Evolutionary conservation across 352 stramenopile species (phyloP).

Genomic region (Thalassiosira mediterranea): DNA sequence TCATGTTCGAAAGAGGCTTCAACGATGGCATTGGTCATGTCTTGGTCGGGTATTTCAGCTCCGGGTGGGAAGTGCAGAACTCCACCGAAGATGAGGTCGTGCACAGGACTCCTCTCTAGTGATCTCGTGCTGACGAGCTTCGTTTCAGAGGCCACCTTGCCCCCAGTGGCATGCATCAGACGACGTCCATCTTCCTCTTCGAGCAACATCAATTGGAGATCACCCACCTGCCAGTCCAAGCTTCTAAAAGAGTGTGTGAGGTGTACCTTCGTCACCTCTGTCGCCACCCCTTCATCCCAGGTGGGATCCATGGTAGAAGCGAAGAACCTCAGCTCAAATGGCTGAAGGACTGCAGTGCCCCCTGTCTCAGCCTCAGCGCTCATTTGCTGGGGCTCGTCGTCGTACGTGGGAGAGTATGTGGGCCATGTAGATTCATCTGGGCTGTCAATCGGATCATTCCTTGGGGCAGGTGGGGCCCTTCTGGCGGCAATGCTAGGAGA

Average conservation of each 20-base stretch:
- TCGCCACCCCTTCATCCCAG: slow-evolving; percentile 16
- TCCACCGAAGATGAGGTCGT: slow-evolving; percentile 38
- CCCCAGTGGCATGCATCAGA: neutral
- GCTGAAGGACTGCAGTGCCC: slow-evolving; percentile 1
- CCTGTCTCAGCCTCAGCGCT: neutral
- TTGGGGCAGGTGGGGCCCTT: neutral
- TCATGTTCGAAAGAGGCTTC: slow-evolving; percentile 14
- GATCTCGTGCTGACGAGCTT: neutral
- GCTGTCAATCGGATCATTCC: neutral
- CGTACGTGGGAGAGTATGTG: slow-evolving; percentile 16
- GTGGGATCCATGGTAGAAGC: slow-evolving; percentile 6
- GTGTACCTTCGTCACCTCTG: slow-evolving; percentile 22
- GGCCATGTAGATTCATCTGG: neutral
- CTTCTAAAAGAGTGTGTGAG: slow-evolving; percentile 37
- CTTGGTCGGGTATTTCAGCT: slow-evolving; percentile 7
- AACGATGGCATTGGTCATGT: slow-evolving; percentile 24
- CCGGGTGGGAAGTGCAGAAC: slow-evolving; percentile 27
- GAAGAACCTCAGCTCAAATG: slow-evolving; percentile 25
- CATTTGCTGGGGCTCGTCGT: neutral
- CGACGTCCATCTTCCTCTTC: slow-evolving; percentile 23
- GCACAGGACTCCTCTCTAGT: slow-evolving; percentile 5
- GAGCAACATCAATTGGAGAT: slow-evolving; percentile 36
- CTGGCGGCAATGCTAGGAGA: neutral
- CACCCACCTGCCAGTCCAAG: slow-evolving; percentile 5
- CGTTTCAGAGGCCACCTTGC: neutral